Conservation (phyloP, 2,329 filamentous ascomycete genomes). For the Didymella lethalis region DNA sequence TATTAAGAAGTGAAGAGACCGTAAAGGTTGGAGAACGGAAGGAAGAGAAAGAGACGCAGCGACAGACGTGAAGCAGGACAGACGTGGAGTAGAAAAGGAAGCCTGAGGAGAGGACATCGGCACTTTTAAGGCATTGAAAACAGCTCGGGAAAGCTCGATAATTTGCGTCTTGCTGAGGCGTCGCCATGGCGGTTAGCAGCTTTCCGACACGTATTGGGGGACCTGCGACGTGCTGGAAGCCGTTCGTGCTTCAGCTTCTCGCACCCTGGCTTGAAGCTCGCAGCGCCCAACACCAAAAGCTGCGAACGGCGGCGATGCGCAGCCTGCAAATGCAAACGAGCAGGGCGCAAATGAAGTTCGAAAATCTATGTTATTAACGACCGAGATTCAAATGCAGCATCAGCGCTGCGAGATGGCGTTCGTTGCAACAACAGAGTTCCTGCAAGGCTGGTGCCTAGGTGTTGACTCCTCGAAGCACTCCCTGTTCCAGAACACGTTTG, state of each 20-base stretch:
- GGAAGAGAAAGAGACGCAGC: constrained; percentile 38
- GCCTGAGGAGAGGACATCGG: constrained; percentile 47
- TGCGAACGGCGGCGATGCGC: not conserved
- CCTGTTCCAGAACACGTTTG: constrained; percentile 48
- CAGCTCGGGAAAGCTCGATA: constrained; percentile 29
- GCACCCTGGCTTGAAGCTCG: constrained; percentile 33
- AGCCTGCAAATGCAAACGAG: not conserved
- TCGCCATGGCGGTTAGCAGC: constrained; percentile 38
- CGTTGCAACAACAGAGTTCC: constrained; percentile 22
- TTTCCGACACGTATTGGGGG: constrained; percentile 44
- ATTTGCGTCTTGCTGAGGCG: constrained; percentile 38
- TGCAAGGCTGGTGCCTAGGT: constrained; percentile 25
- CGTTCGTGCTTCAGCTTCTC: constrained; percentile 48
- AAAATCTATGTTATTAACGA: not conserved
- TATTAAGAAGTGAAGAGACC: constrained; percentile 46
- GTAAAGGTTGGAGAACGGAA: constrained; percentile 30
- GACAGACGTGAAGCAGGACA: constrained; percentile 39
- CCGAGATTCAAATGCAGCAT: not conserved
- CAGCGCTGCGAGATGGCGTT: not conserved
- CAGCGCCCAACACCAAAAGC: constrained; percentile 10
- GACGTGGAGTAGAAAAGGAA: constrained; percentile 39
- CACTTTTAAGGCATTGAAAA: constrained; percentile 51
- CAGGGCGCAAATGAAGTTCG: not conserved
- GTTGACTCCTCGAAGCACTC: constrained; percentile 42
- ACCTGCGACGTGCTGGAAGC: constrained; percentile 50